These are phyloP conservation scores for Chenopodium quinoa DNA, from an alignment of 148 eudicot genomes.

Conservation along the genomic window DNA sequence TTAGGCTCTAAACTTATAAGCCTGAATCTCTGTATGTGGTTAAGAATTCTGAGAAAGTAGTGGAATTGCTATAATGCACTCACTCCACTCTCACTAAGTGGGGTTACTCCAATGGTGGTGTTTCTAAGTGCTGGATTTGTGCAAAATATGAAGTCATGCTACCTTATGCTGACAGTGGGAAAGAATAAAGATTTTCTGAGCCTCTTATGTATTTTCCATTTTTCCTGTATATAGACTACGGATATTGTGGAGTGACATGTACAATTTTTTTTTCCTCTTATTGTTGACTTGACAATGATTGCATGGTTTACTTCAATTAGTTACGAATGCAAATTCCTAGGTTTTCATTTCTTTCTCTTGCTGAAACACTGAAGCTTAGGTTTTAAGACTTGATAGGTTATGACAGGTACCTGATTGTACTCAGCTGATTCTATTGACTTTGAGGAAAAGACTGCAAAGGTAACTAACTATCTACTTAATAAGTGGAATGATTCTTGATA, in stretches of 20 bases:
- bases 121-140: background rate
- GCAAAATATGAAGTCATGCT: conserved; percentile 5
- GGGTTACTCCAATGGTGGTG: background rate
- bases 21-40: background rate
- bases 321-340: background rate
- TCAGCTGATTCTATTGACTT: background rate
- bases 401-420: conserved; percentile 12
- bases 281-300: background rate
- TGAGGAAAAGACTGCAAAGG: background rate
- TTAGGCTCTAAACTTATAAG: background rate
- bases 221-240: background rate
- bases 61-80: conserved; percentile 9
- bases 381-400: background rate
- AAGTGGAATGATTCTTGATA: background rate
- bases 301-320: background rate
- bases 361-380: background rate
- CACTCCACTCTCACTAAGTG: background rate
- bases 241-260: background rate
- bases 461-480: background rate
- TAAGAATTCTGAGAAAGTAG: background rate
- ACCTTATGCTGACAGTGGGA: background rate
- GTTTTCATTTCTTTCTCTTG: background rate
- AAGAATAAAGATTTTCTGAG: background rate
- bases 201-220: background rate
- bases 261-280: background rate